These are phyloP conservation scores for Talaromyces sp. DNA, from an alignment of 2,329 filamentous ascomycete genomes.

Conservation along the genomic window DNA sequence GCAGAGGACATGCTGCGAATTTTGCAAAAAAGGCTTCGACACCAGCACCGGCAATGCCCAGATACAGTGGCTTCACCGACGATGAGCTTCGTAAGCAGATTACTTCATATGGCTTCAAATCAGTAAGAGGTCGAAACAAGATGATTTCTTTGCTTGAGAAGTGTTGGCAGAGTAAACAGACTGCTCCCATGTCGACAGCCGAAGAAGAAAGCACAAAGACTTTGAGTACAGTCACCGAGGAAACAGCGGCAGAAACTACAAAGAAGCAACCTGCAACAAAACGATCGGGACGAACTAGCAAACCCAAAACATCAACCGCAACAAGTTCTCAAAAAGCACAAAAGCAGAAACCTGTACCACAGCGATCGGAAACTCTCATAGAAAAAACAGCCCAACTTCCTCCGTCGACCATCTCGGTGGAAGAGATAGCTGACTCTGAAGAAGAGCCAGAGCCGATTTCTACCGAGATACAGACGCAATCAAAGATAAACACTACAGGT, in stretches of 20 bases:
- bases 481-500: not conserved
- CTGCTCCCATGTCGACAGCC: not conserved
- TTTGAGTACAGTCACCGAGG: not conserved
- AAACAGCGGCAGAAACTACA: not conserved
- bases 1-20: not conserved
- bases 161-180: constrained; percentile 63
- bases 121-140: constrained; percentile 61
- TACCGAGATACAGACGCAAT: constrained; percentile 18
- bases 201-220: not conserved
- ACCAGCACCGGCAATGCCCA: constrained; percentile 41
- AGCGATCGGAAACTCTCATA: not conserved
- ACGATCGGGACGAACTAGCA: constrained; percentile 10
- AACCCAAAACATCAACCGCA: constrained; percentile 21
- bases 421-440: constrained; percentile 36
- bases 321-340: not conserved
- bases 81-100: constrained; percentile 60
- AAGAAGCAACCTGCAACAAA: not conserved
- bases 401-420: constrained; percentile 20
- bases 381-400: not conserved
- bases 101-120: constrained; percentile 65
- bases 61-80: constrained; percentile 60
- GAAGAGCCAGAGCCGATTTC: constrained; percentile 30
- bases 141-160: constrained; percentile 67
- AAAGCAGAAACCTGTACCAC: not conserved
- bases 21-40: not conserved